Evolutionary conservation across 129 eudicot species (phyloP).

Genomic region (Calendula officinalis): DNA sequence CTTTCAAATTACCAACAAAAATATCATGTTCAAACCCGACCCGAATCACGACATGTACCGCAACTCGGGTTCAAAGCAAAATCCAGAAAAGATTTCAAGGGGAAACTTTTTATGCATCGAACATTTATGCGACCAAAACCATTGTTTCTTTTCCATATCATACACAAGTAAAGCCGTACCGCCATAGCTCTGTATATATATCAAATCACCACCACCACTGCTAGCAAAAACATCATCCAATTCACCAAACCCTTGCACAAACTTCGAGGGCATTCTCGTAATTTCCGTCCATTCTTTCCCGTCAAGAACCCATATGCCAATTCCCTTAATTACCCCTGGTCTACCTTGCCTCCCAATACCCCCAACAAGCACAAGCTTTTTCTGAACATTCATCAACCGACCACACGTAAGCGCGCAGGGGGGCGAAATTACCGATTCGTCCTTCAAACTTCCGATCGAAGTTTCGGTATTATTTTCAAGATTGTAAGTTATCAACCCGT

Average conservation of each 20-base stretch:
- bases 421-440: slow-evolving; percentile 28
- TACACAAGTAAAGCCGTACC: slow-evolving; percentile 42
- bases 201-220: slow-evolving; percentile 50
- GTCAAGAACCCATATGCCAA: slow-evolving; percentile 51
- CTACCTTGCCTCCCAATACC: slow-evolving; percentile 44
- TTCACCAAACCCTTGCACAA: slow-evolving; percentile 45
- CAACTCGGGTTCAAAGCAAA: slow-evolving; percentile 53
- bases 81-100: slow-evolving; percentile 50
- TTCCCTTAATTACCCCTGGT: slow-evolving; percentile 45
- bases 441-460: slow-evolving; percentile 14
- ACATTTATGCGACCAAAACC: slow-evolving; percentile 50
- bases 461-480: slow-evolving; percentile 2
- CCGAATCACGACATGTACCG: slow-evolving; percentile 24
- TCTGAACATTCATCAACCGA: slow-evolving; percentile 46
- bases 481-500: slow-evolving; percentile 40
- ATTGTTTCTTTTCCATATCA: slow-evolving; percentile 41
- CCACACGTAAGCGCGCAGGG: slow-evolving; percentile 54
- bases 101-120: slow-evolving; percentile 41
- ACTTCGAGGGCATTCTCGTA: slow-evolving; percentile 39
- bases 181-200: slow-evolving; percentile 58
- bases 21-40: neutral
- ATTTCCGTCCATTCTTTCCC: slow-evolving; percentile 45
- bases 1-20: slow-evolving; percentile 2
- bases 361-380: slow-evolving; percentile 51
- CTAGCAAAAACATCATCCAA: slow-evolving; percentile 55